A percentile compares a stretch with the other conserved stretches of the same genome.
These are phyloP conservation scores for Hanseniaspora meyeri DNA, from an alignment of 805 yeast species.

Conservation along the genomic window DNA sequence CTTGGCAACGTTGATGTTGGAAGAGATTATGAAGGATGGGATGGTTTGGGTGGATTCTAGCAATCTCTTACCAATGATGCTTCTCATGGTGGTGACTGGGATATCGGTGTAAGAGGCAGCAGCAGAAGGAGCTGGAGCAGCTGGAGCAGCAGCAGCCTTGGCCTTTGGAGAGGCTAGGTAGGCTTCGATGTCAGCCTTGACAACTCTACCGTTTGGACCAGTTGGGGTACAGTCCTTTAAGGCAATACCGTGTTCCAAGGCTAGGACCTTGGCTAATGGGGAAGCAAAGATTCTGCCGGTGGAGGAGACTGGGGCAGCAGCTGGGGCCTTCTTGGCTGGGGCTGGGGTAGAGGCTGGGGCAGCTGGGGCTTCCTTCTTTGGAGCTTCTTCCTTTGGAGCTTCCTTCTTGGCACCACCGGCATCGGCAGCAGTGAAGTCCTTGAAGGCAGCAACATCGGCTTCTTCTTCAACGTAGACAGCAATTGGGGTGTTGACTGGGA, in stretches of 20 bases:
- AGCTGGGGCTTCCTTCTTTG: conserved; percentile 32
- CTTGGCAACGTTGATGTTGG: conserved; percentile 76
- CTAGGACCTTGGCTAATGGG: conserved; percentile 86
- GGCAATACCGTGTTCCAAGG: conserved; percentile 82
- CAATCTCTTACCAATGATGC: conserved; percentile 81
- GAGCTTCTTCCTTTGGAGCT: conserved; percentile 19
- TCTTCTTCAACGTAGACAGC: conserved; percentile 90
- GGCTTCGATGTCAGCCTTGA: conserved; percentile 78
- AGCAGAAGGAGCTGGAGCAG: conserved; percentile 38
- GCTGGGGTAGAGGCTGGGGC: conserved; percentile 22
- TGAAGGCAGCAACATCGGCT: conserved; percentile 77
- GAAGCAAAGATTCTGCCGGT: conserved; percentile 68
- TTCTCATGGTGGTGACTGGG: conserved; percentile 85
- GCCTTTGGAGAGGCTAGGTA: conserved; percentile 37
- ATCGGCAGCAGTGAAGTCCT: conserved; percentile 75
- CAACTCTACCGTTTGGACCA: conserved; percentile 91
- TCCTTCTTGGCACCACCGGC: conserved; percentile 20
- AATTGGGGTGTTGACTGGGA: conserved; percentile 90
- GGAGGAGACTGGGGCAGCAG: conserved; percentile 34
- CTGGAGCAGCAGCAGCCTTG: conserved; percentile 35
- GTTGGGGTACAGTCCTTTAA: conserved; percentile 77
- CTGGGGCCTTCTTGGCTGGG: conserved; percentile 21
- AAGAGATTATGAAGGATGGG: conserved; percentile 87
- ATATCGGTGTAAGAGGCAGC: conserved; percentile 60
- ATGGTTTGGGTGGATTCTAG: conserved; percentile 71